Evolutionary conservation across 2,329 filamentous ascomycete species (phyloP).

Genomic region (Diaporthe longicolla): DNA sequence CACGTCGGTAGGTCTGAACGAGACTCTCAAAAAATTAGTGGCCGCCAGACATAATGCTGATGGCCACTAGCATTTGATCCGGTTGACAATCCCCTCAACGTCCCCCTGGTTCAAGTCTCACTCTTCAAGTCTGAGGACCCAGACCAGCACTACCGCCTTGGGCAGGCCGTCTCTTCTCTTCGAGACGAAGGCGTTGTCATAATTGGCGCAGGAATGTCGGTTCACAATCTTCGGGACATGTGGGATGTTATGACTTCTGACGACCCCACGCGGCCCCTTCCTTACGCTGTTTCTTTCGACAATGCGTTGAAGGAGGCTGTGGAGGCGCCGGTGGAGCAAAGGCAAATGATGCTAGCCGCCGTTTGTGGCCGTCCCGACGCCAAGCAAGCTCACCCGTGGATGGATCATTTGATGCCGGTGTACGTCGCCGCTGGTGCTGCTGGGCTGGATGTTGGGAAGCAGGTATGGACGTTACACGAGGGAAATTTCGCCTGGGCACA

Average conservation of each 20-base stretch:
- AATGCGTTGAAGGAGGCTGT: constrained; percentile 77
- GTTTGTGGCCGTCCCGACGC: constrained; percentile 60
- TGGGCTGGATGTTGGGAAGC: constrained; percentile 45
- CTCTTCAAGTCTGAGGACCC: constrained; percentile 76
- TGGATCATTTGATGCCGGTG: constrained; percentile 66
- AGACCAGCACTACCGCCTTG: constrained; percentile 76
- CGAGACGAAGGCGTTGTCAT: constrained; percentile 78
- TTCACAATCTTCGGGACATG: constrained; percentile 76
- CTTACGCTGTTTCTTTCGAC: constrained; percentile 76
- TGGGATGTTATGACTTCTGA: constrained; percentile 54
- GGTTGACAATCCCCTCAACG: constrained; percentile 71
- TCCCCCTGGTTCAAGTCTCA: constrained; percentile 81
- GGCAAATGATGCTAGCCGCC: constrained; percentile 58
- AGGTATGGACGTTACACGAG: constrained; percentile 42
- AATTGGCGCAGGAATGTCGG: constrained; percentile 81
- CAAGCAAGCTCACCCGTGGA: constrained; percentile 62
- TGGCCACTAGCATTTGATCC: constrained; percentile 67
- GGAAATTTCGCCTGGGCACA: constrained; percentile 43
- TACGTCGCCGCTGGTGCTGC: constrained; percentile 63
- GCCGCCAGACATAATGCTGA: constrained; percentile 43
- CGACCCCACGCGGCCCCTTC: constrained; percentile 59
- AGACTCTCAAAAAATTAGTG: neutral
- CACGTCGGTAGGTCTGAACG: constrained; percentile 55
- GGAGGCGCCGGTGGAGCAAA: constrained; percentile 55
- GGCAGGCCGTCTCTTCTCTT: constrained; percentile 74